Percentiles rank a stretch among this genome's conserved stretches.
Evolutionary conservation across 148 eudicot species (phyloP).

Genomic region (Amaranthus palmeri): DNA sequence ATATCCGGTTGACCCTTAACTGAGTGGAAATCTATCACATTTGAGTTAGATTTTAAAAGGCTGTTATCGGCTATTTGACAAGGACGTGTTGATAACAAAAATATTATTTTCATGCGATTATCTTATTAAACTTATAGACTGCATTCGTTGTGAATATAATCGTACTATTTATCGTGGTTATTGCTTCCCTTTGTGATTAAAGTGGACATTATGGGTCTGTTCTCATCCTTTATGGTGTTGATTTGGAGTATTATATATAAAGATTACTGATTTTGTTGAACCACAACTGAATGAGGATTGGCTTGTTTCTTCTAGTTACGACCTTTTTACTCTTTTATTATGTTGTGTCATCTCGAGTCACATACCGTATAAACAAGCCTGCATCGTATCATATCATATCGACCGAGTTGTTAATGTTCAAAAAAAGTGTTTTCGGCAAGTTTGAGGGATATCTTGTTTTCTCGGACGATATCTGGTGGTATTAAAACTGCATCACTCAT

Average conservation of each 20-base stretch:
- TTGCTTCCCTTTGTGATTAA: constrained; percentile 19
- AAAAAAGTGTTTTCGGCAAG: too few species aligned
- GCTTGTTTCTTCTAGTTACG: not conserved
- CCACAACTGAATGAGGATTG: constrained; percentile 8
- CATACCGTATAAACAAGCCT: too few species aligned
- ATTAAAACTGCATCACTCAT: too few species aligned
- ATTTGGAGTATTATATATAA: not conserved
- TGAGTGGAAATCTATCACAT: constrained; percentile 4
- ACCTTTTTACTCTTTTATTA: not conserved
- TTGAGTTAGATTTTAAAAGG: constrained; percentile 1
- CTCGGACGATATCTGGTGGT: too few species aligned
- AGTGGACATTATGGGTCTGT: constrained; percentile 15
- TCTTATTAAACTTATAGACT: constrained; percentile 8
- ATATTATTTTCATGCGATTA: constrained; percentile 15
- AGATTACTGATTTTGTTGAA: constrained; percentile 1
- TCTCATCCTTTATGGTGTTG: not conserved
- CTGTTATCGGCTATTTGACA: constrained; percentile 5
- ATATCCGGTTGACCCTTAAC: constrained; percentile 9
- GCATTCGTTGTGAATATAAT: constrained; percentile 5
- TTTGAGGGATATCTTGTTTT: too few species aligned
- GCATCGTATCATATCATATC: too few species aligned
- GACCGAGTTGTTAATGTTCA: too few species aligned
- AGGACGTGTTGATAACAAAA: not conserved
- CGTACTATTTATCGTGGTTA: not conserved
- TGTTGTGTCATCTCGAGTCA: constrained; percentile 1